phyloP scores from a whole-genome alignment of 1,284 basidiomycete species.

The Dichomitus squalens region DNA sequence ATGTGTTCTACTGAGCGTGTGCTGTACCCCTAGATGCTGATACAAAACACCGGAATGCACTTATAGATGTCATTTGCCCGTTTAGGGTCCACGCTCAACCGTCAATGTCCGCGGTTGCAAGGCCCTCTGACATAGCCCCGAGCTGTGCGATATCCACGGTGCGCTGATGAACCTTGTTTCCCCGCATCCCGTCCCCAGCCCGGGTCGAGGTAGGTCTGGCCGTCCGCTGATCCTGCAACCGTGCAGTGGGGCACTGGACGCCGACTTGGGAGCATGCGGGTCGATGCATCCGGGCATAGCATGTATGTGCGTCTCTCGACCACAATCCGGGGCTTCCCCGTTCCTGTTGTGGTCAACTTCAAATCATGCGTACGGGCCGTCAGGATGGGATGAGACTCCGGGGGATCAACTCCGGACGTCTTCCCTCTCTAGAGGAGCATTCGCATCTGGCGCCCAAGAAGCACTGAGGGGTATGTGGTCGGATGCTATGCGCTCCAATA shows the following conservation, averaged over 20 bases:
- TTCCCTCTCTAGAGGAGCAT: neutral
- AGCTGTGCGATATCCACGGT: neutral
- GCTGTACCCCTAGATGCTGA: neutral
- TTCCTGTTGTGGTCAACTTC: neutral
- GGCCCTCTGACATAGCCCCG: neutral
- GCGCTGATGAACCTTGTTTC: slow-evolving; percentile 4
- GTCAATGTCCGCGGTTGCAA: neutral
- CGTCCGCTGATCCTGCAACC: neutral
- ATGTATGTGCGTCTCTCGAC: neutral
- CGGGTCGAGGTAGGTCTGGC: neutral
- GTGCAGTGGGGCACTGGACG: neutral
- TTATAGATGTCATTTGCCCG: neutral
- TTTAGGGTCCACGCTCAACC: neutral
- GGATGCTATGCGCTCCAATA: neutral
- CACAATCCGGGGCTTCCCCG: neutral
- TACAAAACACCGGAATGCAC: neutral
- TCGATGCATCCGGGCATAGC: neutral
- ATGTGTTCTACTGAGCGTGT: neutral
- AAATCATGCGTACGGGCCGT: neutral
- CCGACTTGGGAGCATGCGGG: neutral
- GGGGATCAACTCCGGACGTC: neutral
- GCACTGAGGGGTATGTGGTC: neutral
- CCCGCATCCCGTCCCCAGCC: slow-evolving; percentile 1
- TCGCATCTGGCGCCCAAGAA: neutral
- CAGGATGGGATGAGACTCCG: neutral